Percentiles rank a stretch among this genome's conserved stretches.
phyloP scores from a whole-genome alignment of 352 stramenopile species.

The Peronospora destructor region DNA sequence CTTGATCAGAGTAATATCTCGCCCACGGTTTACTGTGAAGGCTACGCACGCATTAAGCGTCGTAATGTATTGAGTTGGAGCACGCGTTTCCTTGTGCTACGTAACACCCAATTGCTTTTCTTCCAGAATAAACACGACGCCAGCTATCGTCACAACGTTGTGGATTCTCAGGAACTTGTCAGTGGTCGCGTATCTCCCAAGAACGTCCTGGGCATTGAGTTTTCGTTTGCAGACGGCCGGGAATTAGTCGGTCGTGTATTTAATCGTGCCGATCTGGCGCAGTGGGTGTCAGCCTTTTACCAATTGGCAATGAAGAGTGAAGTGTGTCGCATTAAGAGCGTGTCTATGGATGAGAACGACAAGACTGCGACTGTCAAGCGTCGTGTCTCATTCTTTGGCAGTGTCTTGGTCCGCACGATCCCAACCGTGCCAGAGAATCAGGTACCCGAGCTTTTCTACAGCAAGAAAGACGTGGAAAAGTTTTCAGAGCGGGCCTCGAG shows the following conservation, averaged over 20 bases:
- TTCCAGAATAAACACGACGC: constrained; percentile 56
- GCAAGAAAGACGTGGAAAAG: constrained; percentile 47
- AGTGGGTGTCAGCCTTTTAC: constrained; percentile 63
- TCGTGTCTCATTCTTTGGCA: constrained; percentile 54
- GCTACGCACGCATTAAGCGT: constrained; percentile 59
- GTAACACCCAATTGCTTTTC: constrained; percentile 33
- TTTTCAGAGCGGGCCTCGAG: constrained; percentile 53
- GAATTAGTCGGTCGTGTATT: constrained; percentile 46
- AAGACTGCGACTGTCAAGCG: constrained; percentile 25
- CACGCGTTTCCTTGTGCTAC: constrained; percentile 58
- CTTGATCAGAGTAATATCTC: constrained; percentile 20
- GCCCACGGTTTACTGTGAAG: constrained; percentile 35
- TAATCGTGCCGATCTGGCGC: constrained; percentile 44
- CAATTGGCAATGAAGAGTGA: constrained; percentile 44
- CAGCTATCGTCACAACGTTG: constrained; percentile 27
- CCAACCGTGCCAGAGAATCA: constrained; percentile 42
- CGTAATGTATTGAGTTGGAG: constrained; percentile 48
- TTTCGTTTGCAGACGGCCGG: constrained; percentile 37
- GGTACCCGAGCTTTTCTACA: constrained; percentile 57
- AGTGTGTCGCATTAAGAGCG: constrained; percentile 23
- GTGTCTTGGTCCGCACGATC: constrained; percentile 54
- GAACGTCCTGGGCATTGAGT: constrained; percentile 43
- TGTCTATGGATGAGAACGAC: constrained; percentile 27
- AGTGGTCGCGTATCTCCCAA: constrained; percentile 38
- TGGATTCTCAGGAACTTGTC: constrained; percentile 35